Evolutionary conservation across 495 filamentous ascomycete species (phyloP), one percentile per base, ranked within the genome.

Genomic region (Xylaria telfairii): DNA sequence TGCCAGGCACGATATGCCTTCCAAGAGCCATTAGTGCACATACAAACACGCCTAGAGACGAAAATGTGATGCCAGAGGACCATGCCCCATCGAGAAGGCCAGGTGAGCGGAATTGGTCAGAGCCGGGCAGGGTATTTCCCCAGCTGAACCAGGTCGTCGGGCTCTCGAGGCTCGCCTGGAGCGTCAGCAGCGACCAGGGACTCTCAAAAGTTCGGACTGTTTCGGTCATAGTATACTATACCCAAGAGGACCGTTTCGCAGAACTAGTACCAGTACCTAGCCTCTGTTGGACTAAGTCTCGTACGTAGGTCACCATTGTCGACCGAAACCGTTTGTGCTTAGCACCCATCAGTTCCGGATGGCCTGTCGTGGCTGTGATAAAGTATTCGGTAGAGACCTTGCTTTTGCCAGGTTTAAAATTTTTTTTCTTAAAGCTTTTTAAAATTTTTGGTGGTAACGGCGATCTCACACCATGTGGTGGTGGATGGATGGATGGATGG

Each of bases 111-210:
- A 15, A 41, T 13, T 10, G n/a, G 12, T 39, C 13, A 28, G 13
- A 61, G 53, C 37, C 5, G 57, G 4, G 44, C 57, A 51, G 59
- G 54, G 44, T 3, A 17, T n/a, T 63, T 63, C 57, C 54, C 57
- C 44, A 69, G 67, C 67, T 69, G 44, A 69, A 51, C 67, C 67
- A 69, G 28, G 44, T 61, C 46, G 41, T 69, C 54, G 67, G 67
- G 67, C 67, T 44, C 64, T 30, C 64, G 37, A 26, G 57, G 34
- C 46, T 49, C 39, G 26, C 24, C 46, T 21, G 32, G 47, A 34
- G 30, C n/a, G 64, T 53, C 28, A 65, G 67, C 41, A 62, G 53
- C 30, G 42, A 57, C 56, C 56, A 61, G 41, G 49, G 51, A 26
- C n/a, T 46, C 34, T 46, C 34, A 21, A 39, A 30, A 24, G 30